Conservation (phyloP, 805 yeast species). For the Kurtzmaniella fragi region DNA sequence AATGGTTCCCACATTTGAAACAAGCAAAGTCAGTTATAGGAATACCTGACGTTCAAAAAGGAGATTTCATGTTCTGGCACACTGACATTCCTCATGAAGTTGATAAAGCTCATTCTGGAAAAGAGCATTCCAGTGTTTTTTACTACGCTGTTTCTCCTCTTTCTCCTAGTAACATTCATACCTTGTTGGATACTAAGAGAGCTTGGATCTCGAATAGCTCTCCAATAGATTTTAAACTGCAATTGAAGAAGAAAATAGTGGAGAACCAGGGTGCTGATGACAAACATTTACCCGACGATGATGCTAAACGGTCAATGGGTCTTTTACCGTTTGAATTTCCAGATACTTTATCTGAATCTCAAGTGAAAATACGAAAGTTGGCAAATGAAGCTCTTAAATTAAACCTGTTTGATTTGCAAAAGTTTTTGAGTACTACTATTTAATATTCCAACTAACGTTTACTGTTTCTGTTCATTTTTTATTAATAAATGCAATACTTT, state of each 20-base stretch:
- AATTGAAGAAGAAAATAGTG: slow-evolving; percentile 5
- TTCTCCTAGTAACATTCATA: slow-evolving; percentile 12
- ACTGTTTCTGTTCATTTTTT: too few relatives aligned
- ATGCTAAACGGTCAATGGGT: slow-evolving; percentile 21
- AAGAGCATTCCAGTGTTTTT: slow-evolving; percentile 31
- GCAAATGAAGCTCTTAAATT: slow-evolving; percentile 16
- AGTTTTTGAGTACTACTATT: neutral
- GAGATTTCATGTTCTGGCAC: slow-evolving; percentile 43
- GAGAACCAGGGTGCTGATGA: slow-evolving; percentile 18
- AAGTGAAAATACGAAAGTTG: slow-evolving; percentile 16
- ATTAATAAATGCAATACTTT: too few relatives aligned
- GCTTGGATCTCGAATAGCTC: slow-evolving; percentile 5
- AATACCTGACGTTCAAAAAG: slow-evolving; percentile 35
- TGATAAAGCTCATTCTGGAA: slow-evolving; percentile 30
- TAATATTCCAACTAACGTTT: too few relatives aligned
- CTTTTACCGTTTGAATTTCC: slow-evolving; percentile 15
- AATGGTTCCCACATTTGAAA: slow-evolving; percentile 29
- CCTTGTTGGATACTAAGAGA: slow-evolving; percentile 5
- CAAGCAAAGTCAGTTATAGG: slow-evolving; percentile 25
- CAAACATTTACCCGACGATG: slow-evolving; percentile 12
- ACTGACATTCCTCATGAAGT: slow-evolving; percentile 38
- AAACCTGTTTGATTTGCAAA: neutral
- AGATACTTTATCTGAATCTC: slow-evolving; percentile 20
- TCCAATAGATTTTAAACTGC: slow-evolving; percentile 11
- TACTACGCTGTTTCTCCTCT: slow-evolving; percentile 34